phyloP scores from a whole-genome alignment of 139 green algal species.

The Chlorella ohadii region DNA sequence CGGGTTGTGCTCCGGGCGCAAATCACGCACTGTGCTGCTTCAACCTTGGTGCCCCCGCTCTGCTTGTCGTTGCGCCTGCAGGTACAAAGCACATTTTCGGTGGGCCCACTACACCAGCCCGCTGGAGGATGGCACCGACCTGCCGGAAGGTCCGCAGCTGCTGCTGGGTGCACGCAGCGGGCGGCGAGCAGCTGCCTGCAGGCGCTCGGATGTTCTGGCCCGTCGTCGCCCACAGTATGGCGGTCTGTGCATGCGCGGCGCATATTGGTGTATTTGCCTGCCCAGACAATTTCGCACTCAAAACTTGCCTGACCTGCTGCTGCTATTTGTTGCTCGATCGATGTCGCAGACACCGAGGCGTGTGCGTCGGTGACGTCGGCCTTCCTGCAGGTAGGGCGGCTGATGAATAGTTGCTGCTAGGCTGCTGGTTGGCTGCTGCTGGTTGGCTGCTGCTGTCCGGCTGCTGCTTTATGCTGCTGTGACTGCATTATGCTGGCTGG shows the following conservation, averaged over 20 bases:
- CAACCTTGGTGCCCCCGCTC: not conserved
- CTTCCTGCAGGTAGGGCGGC: conserved; percentile 75
- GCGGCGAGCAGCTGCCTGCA: too few species aligned
- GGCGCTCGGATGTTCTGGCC: too few species aligned
- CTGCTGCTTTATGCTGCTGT: too few species aligned
- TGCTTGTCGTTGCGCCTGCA: not conserved
- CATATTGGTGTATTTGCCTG: not conserved
- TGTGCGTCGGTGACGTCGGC: conserved; percentile 93
- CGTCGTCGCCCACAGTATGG: too few species aligned
- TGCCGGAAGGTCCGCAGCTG: conserved; percentile 55
- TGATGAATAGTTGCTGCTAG: conserved; percentile 23
- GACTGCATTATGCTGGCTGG: too few species aligned
- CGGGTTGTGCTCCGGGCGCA: not conserved
- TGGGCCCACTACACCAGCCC: conserved; percentile 88
- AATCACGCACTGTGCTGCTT: too few species aligned
- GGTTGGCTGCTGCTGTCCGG: too few species aligned
- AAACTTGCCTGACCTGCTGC: not conserved
- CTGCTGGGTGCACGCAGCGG: too few species aligned
- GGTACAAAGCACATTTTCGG: conserved; percentile 90
- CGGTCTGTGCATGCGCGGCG: too few species aligned
- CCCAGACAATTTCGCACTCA: not conserved
- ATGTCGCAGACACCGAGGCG: conserved; percentile 78
- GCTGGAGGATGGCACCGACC: conserved; percentile 42
- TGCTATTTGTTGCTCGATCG: too few species aligned
- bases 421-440: not conserved